A percentile compares a stretch with the other conserved stretches of the same genome.
These are phyloP conservation scores for Zygosaccharomyces lentus DNA, from an alignment of 805 yeast species.

Conservation along the genomic window DNA sequence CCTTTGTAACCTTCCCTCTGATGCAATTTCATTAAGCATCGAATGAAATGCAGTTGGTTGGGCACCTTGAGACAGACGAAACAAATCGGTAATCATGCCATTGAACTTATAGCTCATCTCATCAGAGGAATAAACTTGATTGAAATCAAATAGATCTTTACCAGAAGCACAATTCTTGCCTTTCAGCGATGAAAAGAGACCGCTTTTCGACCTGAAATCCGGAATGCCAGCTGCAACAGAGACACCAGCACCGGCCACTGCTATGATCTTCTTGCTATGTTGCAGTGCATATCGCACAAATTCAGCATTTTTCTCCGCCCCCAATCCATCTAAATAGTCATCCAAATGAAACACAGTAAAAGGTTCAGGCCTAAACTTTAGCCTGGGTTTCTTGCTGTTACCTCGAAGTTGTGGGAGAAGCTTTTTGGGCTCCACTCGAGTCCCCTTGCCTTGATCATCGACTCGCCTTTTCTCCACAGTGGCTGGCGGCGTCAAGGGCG, in stretches of 20 bases:
- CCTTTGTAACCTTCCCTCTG: conserved; percentile 60
- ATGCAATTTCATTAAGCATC: conserved; percentile 55
- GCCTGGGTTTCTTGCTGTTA: conserved; percentile 40
- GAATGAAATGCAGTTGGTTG: conserved; percentile 72
- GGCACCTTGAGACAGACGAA: conserved; percentile 49
- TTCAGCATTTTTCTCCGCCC: conserved; percentile 33
- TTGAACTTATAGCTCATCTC: conserved; percentile 63
- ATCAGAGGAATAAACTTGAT: conserved; percentile 64
- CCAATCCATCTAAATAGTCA: conserved; percentile 16
- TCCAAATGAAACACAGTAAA: conserved; percentile 43
- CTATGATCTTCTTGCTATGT: conserved; percentile 55
- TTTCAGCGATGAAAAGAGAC: conserved; percentile 59
- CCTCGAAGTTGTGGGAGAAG: conserved; percentile 18
- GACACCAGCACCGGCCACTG: conserved; percentile 85
- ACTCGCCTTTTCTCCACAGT: conserved; percentile 17
- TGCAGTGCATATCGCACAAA: conserved; percentile 49
- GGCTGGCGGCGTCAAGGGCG: conserved; percentile 26
- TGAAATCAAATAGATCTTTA: conserved; percentile 68
- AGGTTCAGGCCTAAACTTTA: conserved; percentile 44
- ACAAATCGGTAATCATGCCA: conserved; percentile 63
- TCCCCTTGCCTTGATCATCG: background rate
- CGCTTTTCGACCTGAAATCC: conserved; percentile 74
- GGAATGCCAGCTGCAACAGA: conserved; percentile 92
- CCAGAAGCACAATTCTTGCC: conserved; percentile 43
- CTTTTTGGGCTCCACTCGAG: conserved; percentile 19